Conservation (phyloP, 2,329 filamentous ascomycete species). For the Pseudocercospora fuligena region DNA sequence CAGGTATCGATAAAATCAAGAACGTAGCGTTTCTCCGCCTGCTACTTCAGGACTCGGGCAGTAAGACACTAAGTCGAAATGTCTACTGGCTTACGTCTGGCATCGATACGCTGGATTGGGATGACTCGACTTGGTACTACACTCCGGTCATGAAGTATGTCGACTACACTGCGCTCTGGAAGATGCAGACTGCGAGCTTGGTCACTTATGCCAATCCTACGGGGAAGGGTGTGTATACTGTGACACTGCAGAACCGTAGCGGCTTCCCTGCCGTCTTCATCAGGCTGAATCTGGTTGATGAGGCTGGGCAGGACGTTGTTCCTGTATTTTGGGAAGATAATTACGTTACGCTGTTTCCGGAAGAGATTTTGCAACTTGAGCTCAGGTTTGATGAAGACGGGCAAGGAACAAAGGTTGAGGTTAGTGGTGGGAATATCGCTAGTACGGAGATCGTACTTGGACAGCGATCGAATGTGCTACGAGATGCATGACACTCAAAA, state of each 20-base stretch:
- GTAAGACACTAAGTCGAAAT: conserved; percentile 15
- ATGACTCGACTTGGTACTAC: conserved; percentile 19
- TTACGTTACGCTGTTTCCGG: conserved; percentile 17
- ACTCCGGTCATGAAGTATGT: conserved; percentile 15
- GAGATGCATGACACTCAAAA: too few species aligned
- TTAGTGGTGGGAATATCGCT: conserved; percentile 18
- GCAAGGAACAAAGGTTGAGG: conserved; percentile 6
- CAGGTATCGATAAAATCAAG: conserved; percentile 16
- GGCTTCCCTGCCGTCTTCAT: conserved; percentile 18
- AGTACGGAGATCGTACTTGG: not conserved
- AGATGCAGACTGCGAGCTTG: conserved; percentile 9
- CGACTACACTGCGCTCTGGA: conserved; percentile 4
- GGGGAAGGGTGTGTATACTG: not conserved
- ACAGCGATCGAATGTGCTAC: not conserved
- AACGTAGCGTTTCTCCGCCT: conserved; percentile 21
- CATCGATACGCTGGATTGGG: conserved; percentile 15
- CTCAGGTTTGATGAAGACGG: not conserved
- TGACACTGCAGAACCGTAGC: conserved; percentile 12
- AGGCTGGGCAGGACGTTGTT: conserved; percentile 4
- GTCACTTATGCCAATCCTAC: not conserved
- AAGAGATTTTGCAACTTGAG: conserved; percentile 1
- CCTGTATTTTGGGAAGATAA: conserved; percentile 21
- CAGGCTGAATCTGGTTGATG: conserved; percentile 16
- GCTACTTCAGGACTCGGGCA: not conserved
- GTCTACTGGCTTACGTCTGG: conserved; percentile 17